phyloP scores from a whole-genome alignment of 2,329 filamentous ascomycete species.

The Monosporascus sp. region DNA sequence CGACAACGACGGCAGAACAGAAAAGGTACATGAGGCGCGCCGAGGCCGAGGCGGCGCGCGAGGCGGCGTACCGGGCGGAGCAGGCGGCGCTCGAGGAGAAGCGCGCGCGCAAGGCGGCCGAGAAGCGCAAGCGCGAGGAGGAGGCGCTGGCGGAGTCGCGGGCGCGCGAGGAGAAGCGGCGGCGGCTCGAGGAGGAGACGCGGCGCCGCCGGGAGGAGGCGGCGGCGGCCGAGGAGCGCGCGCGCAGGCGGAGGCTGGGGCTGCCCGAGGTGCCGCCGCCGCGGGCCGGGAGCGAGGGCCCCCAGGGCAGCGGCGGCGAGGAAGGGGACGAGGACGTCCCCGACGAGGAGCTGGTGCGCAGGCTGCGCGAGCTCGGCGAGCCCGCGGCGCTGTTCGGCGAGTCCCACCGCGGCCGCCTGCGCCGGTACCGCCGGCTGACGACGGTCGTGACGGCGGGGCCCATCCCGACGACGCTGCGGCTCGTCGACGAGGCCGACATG shows the following conservation, averaged over 20 bases:
- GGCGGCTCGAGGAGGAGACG: slow-evolving; percentile 75
- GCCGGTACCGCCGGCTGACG: slow-evolving; percentile 63
- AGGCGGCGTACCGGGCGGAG: slow-evolving; percentile 74
- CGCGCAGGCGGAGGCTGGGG: slow-evolving; percentile 69
- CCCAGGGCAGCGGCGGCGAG: slow-evolving; percentile 37
- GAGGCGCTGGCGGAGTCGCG: slow-evolving; percentile 68
- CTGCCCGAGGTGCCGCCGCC: slow-evolving; percentile 62
- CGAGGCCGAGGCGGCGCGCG: slow-evolving; percentile 77
- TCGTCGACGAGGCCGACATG: slow-evolving; percentile 84
- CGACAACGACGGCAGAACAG: slow-evolving; percentile 4
- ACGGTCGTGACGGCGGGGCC: slow-evolving; percentile 65
- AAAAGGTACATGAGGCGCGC: slow-evolving; percentile 83
- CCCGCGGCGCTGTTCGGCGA: slow-evolving; percentile 80
- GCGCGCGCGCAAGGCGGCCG: slow-evolving; percentile 61
- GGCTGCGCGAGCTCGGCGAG: slow-evolving; percentile 66
- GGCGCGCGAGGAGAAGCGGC: slow-evolving; percentile 75
- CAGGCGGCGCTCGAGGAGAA: slow-evolving; percentile 70
- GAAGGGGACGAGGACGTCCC: slow-evolving; percentile 55
- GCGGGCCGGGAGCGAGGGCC: slow-evolving; percentile 34
- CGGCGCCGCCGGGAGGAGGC: slow-evolving; percentile 63
- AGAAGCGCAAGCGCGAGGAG: slow-evolving; percentile 87
- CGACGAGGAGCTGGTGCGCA: slow-evolving; percentile 63
- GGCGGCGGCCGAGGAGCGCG: slow-evolving; percentile 67
- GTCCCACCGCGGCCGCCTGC: slow-evolving; percentile 61
- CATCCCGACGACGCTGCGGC: slow-evolving; percentile 77